A percentile compares a stretch with the other conserved stretches of the same genome.
These are phyloP conservation scores for Aspergillus sp. DNA, from an alignment of 2,329 filamentous ascomycete genomes.

Conservation along the genomic window DNA sequence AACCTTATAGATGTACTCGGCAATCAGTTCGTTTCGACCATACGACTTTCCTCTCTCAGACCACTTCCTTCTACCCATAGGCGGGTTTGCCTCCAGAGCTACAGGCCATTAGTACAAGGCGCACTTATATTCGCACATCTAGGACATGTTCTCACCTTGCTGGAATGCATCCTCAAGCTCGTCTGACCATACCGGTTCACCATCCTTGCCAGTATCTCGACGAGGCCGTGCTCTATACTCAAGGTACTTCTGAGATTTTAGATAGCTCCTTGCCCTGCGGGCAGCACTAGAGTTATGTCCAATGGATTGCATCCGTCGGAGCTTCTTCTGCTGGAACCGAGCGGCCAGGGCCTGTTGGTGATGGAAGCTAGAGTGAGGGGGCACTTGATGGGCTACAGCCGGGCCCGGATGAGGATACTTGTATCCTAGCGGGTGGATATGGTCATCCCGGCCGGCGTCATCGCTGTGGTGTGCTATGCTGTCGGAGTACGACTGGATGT, in stretches of 20 bases:
- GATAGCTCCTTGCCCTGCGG: conserved; percentile 27
- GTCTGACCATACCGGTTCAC: conserved; percentile 40
- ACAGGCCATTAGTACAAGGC: conserved; percentile 11
- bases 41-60: conserved; percentile 45
- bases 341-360: conserved; percentile 22
- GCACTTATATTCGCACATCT: conserved; percentile 2
- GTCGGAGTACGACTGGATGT: conserved; percentile 35
- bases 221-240: conserved; percentile 37
- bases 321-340: conserved; percentile 27
- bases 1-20: conserved; percentile 48
- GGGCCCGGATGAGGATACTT: conserved; percentile 29
- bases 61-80: conserved; percentile 51
- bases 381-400: conserved; percentile 18
- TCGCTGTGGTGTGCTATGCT: conserved; percentile 19
- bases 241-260: conserved; percentile 37
- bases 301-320: conserved; percentile 29
- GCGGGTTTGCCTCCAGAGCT: conserved; percentile 48
- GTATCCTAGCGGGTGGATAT: conserved; percentile 26
- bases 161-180: conserved; percentile 42
- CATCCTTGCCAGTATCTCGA: conserved; percentile 36
- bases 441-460: conserved; percentile 24
- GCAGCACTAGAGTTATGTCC: conserved; percentile 18
- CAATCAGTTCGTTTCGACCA: conserved; percentile 55
- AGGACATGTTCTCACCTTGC: conserved; percentile 26
- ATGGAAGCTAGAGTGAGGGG: conserved; percentile 16